phyloP scores from a whole-genome alignment of 2,329 filamentous ascomycete genomes.

The Colletotrichum sp. region DNA sequence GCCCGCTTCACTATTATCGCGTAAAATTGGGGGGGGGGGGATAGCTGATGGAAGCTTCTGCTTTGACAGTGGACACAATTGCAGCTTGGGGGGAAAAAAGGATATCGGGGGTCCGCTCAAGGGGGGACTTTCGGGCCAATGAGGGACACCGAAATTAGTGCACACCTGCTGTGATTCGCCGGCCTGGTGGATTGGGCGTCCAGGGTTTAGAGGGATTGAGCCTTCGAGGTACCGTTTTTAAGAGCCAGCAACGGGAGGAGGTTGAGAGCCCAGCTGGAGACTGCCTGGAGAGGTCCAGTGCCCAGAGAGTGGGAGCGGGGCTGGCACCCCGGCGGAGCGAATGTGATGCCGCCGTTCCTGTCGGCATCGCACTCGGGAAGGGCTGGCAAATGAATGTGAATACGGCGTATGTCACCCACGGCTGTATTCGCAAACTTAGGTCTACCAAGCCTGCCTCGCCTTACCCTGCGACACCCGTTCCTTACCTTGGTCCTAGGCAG shows the following conservation, averaged over 20 bases:
- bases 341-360: neutral
- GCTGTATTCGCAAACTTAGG: neutral
- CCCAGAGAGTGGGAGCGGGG: neutral
- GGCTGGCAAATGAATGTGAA: neutral
- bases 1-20: conserved; percentile 11
- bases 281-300: neutral
- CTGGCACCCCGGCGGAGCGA: neutral
- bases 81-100: conserved; percentile 1
- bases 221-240: neutral
- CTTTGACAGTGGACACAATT: conserved; percentile 2
- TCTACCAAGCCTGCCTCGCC: neutral
- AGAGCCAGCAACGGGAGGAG: neutral
- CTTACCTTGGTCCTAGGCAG: neutral
- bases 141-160: conserved; percentile 11
- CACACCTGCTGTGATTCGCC: conserved; percentile 9
- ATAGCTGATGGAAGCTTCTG: conserved; percentile 12
- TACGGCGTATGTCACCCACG: neutral
- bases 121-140: conserved; percentile 4
- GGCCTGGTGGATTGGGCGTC: neutral
- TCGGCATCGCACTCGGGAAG: conserved; percentile 14
- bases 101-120: conserved; percentile 10
- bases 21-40: conserved; percentile 17
- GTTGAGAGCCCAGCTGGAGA: neutral
- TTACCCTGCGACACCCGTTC: neutral
- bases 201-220: neutral